phyloP scores from a whole-genome alignment of 345 rosid species.

The Lepidium aucheri region DNA sequence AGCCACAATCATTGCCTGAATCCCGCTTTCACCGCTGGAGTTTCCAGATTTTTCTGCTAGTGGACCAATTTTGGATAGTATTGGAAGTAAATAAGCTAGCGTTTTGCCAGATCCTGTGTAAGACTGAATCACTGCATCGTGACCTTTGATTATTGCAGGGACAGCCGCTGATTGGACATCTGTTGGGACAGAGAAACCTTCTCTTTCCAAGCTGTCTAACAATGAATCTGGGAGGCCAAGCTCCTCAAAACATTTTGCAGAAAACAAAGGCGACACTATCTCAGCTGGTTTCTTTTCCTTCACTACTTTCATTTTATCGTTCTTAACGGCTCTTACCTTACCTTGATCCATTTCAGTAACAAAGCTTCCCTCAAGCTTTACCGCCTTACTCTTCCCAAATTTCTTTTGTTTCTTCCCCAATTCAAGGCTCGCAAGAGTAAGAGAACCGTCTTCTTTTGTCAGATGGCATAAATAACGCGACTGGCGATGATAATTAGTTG shows the following conservation, averaged over 20 bases:
- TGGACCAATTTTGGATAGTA: slow-evolving; percentile 74
- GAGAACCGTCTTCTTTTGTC: slow-evolving; percentile 37
- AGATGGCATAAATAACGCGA: slow-evolving; percentile 38
- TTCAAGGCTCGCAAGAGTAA: slow-evolving; percentile 60
- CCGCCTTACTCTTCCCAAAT: slow-evolving; percentile 14
- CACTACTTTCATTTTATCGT: slow-evolving; percentile 28
- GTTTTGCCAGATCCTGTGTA: slow-evolving; percentile 97
- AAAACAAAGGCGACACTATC: slow-evolving; percentile 48
- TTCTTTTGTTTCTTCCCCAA: slow-evolving; percentile 30
- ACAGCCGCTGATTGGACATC: slow-evolving; percentile 84
- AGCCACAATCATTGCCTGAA: slow-evolving; percentile 89
- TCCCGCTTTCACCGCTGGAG: slow-evolving; percentile 29
- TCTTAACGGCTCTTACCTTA: slow-evolving; percentile 30
- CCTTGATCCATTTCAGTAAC: slow-evolving; percentile 29
- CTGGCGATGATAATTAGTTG: slow-evolving; percentile 27
- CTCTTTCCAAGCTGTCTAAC: slow-evolving; percentile 56
- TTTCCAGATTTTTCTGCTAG: slow-evolving; percentile 34
- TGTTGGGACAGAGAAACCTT: slow-evolving; percentile 68
- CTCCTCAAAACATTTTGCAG: slow-evolving; percentile 77
- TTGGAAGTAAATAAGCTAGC: slow-evolving; percentile 78
- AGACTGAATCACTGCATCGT: slow-evolving; percentile 82
- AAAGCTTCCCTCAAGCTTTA: slow-evolving; percentile 22
- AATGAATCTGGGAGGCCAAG: slow-evolving; percentile 68
- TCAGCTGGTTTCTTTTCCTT: slow-evolving; percentile 36
- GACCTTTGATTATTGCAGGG: slow-evolving; percentile 64